These are phyloP conservation scores for Cryptococcus neoformans DNA, from an alignment of 1,284 basidiomycete genomes.

Conservation along the genomic window DNA sequence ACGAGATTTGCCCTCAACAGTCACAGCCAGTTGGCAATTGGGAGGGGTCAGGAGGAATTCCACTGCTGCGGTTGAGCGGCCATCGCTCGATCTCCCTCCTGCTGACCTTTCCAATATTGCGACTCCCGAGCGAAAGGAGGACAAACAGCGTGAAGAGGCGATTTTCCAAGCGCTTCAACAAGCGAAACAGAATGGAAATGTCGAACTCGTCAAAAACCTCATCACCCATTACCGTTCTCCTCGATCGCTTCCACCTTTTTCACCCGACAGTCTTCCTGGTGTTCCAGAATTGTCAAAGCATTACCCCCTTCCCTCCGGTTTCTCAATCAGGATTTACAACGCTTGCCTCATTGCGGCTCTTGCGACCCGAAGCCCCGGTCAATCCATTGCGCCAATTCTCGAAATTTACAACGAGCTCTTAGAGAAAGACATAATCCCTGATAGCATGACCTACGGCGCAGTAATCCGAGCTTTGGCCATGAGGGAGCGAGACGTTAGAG, in stretches of 20 bases:
- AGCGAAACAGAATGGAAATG: slow-evolving; percentile 2
- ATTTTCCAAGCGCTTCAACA: slow-evolving; percentile 6
- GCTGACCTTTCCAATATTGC: slow-evolving; percentile 1
- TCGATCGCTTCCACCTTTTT: slow-evolving; percentile 9
- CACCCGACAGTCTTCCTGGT: slow-evolving; percentile 5
- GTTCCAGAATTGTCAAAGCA: slow-evolving; percentile 18
- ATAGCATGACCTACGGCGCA: slow-evolving; percentile 63
- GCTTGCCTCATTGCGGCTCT: slow-evolving; percentile 60
- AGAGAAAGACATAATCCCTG: slow-evolving; percentile 63
- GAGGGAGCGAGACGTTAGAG: slow-evolving; percentile 68
- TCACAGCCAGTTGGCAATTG: slow-evolving; percentile 8
- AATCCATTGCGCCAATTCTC: slow-evolving; percentile 61
- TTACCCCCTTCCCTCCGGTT: slow-evolving; percentile 32
- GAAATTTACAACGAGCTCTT: slow-evolving; percentile 76
- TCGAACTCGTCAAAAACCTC: slow-evolving; percentile 4
- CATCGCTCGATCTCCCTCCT: slow-evolving; percentile 12
- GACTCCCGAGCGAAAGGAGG: slow-evolving; percentile 2
- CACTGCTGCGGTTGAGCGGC: slow-evolving; percentile 23
- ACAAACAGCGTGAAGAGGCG: slow-evolving; percentile 1
- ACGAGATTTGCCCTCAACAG: slow-evolving; percentile 15
- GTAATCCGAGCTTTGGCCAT: slow-evolving; percentile 67
- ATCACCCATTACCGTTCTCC: slow-evolving; percentile 31
- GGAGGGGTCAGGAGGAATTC: slow-evolving; percentile 29
- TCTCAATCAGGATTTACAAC: slow-evolving; percentile 59
- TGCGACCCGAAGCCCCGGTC: slow-evolving; percentile 54